Conservation (phyloP, 2,329 filamentous ascomycete genomes). For the Colletotrichum horii region DNA sequence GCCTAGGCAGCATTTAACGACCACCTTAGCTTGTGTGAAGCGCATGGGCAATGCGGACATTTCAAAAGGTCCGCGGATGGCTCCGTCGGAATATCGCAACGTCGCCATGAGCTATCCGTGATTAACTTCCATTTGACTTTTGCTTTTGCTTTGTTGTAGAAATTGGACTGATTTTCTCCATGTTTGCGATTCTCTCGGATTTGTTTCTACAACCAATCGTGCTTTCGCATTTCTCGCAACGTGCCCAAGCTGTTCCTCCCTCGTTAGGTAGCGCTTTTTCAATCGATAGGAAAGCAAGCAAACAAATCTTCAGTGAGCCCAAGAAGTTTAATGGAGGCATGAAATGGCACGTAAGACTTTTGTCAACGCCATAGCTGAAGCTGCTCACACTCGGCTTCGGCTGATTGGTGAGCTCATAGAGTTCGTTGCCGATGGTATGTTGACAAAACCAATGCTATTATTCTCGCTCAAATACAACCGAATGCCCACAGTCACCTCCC, state of each 20-base stretch:
- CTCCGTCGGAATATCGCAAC: neutral
- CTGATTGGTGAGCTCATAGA: neutral
- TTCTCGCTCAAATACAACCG: neutral
- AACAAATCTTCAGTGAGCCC: fast-evolving
- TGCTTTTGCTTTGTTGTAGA: neutral
- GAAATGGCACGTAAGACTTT: neutral
- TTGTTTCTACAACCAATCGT: neutral
- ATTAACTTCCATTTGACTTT: neutral
- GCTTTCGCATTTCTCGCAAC: fast-evolving
- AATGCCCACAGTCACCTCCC: neutral
- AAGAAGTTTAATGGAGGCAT: neutral
- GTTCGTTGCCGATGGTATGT: neutral
- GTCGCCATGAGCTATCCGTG: neutral
- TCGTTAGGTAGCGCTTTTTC: neutral
- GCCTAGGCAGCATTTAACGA: too few species aligned
- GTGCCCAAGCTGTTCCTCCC: fast-evolving
- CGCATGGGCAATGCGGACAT: neutral
- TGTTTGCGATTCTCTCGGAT: neutral
- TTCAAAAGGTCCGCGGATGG: neutral
- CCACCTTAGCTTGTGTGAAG: too few species aligned
- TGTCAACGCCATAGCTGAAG: neutral
- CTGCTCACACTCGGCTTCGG: neutral
- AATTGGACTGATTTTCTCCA: neutral
- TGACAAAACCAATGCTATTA: fast-evolving
- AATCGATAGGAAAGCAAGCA: fast-evolving